phyloP scores from a whole-genome alignment of 768 basidiomycete genomes.

The Tulasnella calospora region DNA sequence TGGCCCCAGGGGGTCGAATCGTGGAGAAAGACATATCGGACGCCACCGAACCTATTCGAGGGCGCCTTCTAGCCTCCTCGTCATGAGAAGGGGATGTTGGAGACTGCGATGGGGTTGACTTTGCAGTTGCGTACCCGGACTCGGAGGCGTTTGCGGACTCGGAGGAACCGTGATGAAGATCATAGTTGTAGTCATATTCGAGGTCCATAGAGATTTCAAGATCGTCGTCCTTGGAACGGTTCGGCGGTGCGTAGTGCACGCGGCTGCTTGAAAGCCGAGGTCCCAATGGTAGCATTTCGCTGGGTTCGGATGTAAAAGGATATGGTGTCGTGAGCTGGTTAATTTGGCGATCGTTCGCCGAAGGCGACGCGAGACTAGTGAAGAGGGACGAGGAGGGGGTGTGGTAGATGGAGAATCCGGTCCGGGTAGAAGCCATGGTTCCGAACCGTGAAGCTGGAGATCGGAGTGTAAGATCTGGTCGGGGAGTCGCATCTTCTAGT shows the following conservation, averaged over 20 bases:
- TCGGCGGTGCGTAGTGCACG: background rate
- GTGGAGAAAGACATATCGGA: slow-evolving; percentile 2
- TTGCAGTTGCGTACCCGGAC: slow-evolving; percentile 21
- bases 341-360: slow-evolving; percentile 4
- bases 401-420: slow-evolving; percentile 61
- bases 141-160: background rate
- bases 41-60: slow-evolving; percentile 2
- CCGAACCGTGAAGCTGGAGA: slow-evolving; percentile 48
- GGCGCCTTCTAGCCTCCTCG: background rate
- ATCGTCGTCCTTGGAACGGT: slow-evolving; percentile 4
- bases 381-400: slow-evolving; percentile 76
- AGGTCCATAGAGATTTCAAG: slow-evolving; percentile 19
- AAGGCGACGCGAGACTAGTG: slow-evolving; percentile 48
- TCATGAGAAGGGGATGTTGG: background rate
- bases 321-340: background rate
- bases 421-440: slow-evolving; percentile 55
- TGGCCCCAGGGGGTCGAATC: slow-evolving; percentile 23
- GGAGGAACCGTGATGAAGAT: background rate
- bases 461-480: slow-evolving; percentile 36
- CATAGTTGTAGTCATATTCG: slow-evolving; percentile 14
- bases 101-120: slow-evolving; percentile 18
- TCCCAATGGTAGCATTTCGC: background rate
- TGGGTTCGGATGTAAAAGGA: background rate
- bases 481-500: background rate
- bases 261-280: background rate